Base-by-base conservation (phyloP, 331 rosid species). In the Rhamnella rubrinervis region DNA sequence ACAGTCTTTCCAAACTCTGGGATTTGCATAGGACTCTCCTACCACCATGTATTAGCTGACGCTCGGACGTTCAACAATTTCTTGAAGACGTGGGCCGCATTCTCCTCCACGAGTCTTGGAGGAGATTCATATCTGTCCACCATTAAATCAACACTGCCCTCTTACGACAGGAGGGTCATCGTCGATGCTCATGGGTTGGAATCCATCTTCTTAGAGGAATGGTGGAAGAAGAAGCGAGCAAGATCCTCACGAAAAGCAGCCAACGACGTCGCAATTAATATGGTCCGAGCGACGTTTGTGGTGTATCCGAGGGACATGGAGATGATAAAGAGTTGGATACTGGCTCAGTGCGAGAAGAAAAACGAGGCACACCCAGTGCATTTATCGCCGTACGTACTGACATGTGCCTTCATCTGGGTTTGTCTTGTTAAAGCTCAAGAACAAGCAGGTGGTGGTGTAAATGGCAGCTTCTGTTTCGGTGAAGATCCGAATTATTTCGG, bases 21-120 rank as follows among this genome's bases (percentile, higher is more conserved):
- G 4, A 28, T 84, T 23, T 77, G 80, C 52, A 63, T 87, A 10
- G 86, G 88, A 65, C 25, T 87, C 46, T 40, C 89, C 1, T 70
- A 59, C 59, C 87, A 71, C 16, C 66, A 80, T 1, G 80, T 78
- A 35, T 68, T 71, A 12, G 84, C 78, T 1, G 86, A 87, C 40
- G 77, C 72, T 11, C 80, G 89, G 59, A 84, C 93, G 23, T 78
- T 87, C 57, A 62, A 74, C 71, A 80, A 78, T 47, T 85, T 85
- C 82, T 55, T 87, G 53, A 76, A 75, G 46, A 75, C 82, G 19
- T 85, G 92, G 92, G 83, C 89, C 20, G 55, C 70, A 0, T 80
- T 64, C 52, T 80, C 72, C 8, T 9, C 18, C 1, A 14, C 37
- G 5, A 12, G 67, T 4, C 47, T 19, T 7, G 77, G 59, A 41